A percentile compares a stretch with the other conserved stretches of the same genome.
Conservation (phyloP, 2,329 filamentous ascomycete genomes). For the Hirsutella minnesotensis region DNA sequence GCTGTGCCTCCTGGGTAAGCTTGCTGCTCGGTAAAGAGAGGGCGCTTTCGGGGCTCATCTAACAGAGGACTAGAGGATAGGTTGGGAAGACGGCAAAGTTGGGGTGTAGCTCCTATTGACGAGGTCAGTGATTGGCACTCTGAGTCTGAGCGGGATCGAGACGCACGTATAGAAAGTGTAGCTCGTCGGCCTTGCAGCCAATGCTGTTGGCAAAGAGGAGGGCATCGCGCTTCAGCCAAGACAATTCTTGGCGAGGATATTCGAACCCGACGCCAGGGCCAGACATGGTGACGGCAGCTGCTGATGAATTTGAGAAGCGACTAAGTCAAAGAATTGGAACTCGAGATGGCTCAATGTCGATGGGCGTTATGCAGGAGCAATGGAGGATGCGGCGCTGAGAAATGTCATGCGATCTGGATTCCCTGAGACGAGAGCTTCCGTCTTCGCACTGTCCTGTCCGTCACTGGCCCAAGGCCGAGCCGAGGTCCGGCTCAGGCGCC, state of each 20-base stretch:
- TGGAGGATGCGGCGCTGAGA: too few species aligned
- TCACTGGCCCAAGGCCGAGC: too few species aligned
- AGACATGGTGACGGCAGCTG: conserved; percentile 21
- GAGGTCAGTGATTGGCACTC: neutral
- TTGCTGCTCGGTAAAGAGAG: neutral
- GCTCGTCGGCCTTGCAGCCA: conserved; percentile 72
- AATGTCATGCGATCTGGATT: too few species aligned
- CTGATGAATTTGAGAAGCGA: too few species aligned
- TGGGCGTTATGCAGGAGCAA: too few species aligned
- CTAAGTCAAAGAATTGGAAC: too few species aligned
- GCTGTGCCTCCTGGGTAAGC: conserved; percentile 22
- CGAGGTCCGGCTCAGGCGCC: too few species aligned
- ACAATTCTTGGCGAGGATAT: conserved; percentile 63
- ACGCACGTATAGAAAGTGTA: conserved; percentile 77
- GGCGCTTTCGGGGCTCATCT: conserved; percentile 11
- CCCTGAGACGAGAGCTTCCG: too few species aligned
- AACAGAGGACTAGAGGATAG: conserved; percentile 70
- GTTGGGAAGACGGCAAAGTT: conserved; percentile 83
- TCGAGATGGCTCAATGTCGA: too few species aligned
- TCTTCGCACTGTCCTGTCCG: too few species aligned
- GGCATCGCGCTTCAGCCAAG: conserved; percentile 80
- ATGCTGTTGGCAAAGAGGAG: conserved; percentile 87
- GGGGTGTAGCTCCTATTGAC: conserved; percentile 68
- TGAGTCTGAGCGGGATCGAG: neutral
- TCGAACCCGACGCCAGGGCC: conserved; percentile 60